Evolutionary conservation across 805 yeast species (phyloP).

Genomic region (Kluyveromyces wickerhamii): DNA sequence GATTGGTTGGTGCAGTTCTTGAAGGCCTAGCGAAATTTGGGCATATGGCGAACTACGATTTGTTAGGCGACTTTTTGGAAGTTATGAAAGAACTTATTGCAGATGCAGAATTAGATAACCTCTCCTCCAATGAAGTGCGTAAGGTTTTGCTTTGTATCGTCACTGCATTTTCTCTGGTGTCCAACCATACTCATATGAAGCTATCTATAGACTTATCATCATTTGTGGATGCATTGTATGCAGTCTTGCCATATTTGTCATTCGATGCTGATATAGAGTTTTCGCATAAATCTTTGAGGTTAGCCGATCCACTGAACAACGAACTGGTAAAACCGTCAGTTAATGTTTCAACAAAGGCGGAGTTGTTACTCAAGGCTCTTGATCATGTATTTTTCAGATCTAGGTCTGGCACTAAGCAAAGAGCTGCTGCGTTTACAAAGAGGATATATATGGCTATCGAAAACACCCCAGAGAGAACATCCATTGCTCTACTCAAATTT

Average conservation of each 20-base stretch:
- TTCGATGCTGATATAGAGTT: slow-evolving; percentile 81
- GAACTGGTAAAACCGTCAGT: slow-evolving; percentile 56
- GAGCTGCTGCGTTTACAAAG: slow-evolving; percentile 79
- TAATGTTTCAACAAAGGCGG: slow-evolving; percentile 83
- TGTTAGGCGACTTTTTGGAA: slow-evolving; percentile 86
- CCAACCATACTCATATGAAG: slow-evolving; percentile 64
- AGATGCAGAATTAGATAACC: slow-evolving; percentile 42
- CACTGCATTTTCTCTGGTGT: slow-evolving; percentile 80
- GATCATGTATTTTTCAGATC: slow-evolving; percentile 78
- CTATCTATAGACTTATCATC: slow-evolving; percentile 74
- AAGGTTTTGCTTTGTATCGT: slow-evolving; percentile 75
- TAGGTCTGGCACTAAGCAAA: slow-evolving; percentile 52
- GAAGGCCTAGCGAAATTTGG: slow-evolving; percentile 91
- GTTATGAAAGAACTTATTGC: slow-evolving; percentile 75
- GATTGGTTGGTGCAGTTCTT: slow-evolving; percentile 74
- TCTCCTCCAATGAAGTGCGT: slow-evolving; percentile 46
- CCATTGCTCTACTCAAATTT: slow-evolving; percentile 69
- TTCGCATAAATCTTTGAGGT: slow-evolving; percentile 69
- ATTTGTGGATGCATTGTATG: slow-evolving; percentile 70
- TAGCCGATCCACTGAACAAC: slow-evolving; percentile 64
- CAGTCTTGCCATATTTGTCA: slow-evolving; percentile 57
- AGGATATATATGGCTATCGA: slow-evolving; percentile 58
- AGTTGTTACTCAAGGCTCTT: slow-evolving; percentile 64
- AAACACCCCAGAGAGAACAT: slow-evolving; percentile 82
- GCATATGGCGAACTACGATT: slow-evolving; percentile 84